Percentiles rank a stretch among this genome's conserved stretches.
phyloP scores from a whole-genome alignment of 345 rosid genomes.

The Heritiera fomes region DNA sequence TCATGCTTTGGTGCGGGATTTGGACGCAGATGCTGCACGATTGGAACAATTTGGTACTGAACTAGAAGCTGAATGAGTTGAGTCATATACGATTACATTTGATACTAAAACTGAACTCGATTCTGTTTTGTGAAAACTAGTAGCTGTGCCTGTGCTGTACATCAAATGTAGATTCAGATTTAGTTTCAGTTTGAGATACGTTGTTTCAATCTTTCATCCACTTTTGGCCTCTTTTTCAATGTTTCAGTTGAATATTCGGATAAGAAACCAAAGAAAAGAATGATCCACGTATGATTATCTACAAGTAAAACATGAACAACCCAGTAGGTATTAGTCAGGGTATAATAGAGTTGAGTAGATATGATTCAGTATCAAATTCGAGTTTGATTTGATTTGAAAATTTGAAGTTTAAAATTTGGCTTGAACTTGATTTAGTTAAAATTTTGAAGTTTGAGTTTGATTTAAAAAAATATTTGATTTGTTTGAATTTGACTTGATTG shows the following conservation, averaged over 20 bases:
- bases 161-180: neutral
- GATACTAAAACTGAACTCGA: neutral
- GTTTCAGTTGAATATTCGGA: neutral
- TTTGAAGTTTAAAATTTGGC: too few relatives aligned
- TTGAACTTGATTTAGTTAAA: too few relatives aligned
- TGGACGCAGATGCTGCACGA: conserved; percentile 58
- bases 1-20: conserved; percentile 71
- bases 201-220: neutral
- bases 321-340: too few relatives aligned
- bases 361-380: too few relatives aligned
- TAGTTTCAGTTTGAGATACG: neutral
- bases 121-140: conserved; percentile 14
- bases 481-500: too few relatives aligned
- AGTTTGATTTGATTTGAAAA: too few relatives aligned
- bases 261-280: neutral
- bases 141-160: neutral
- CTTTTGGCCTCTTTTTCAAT: neutral
- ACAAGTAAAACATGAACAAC: neutral
- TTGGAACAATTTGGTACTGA: conserved; percentile 89
- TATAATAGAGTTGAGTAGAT: too few relatives aligned
- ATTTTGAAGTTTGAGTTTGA: too few relatives aligned
- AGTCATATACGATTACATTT: neutral
- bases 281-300: neutral
- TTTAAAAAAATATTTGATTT: too few relatives aligned
- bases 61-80: conserved; percentile 71